Evolutionary conservation across 345 rosid genomes (phyloP), one percentile per base, ranked within the genome.

Genomic region (Euphorbia tirucalli): DNA sequence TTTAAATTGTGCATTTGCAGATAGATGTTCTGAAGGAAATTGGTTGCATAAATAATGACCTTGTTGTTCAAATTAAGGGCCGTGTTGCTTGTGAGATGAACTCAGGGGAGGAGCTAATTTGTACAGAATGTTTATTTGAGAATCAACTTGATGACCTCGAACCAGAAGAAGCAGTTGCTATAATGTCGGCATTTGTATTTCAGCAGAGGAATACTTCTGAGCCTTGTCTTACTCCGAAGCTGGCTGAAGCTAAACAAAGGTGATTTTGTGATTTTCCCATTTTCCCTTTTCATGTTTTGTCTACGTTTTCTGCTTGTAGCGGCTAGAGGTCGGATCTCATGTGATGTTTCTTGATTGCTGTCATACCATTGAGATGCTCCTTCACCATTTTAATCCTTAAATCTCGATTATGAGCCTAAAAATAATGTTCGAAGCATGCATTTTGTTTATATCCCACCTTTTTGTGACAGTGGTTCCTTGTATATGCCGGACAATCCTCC

Each of bases 51-150:
- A 92, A 95, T 85, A 83, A 77, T 68, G 97, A 95, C 68, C 96
- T 88, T 22, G 97, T 92, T 14, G 97, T 95, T 70, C 97, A 95
- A 84, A 86, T 95, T 61, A 95, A 92, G 83, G 99, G 99, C 25
- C 97, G 97, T 65, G 97, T 95, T 37, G 97, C 97, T 72, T 94
- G 97, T 78, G 97, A 92, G 91, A 95, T 95, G 97, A 95, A 90
- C 80, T 95, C 97, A 44, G 99, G 97, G 77, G 99, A 95, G 87
- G 99, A 95, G 75, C 65, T 92, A 84, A 92, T 95, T 71, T 86
- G 89, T 83, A 90, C 97, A 3, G 96, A 90, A 77, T 89, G 89
- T 72, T 85, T 95, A 70, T 95, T 95, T 70, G 99, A 95, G 85
- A 95, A 95, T 85, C 99, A 95, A 66, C 85, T 95, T 0, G 93